phyloP scores from a whole-genome alignment of 768 basidiomycete genomes.

The Mycena olivaceomarginata region DNA sequence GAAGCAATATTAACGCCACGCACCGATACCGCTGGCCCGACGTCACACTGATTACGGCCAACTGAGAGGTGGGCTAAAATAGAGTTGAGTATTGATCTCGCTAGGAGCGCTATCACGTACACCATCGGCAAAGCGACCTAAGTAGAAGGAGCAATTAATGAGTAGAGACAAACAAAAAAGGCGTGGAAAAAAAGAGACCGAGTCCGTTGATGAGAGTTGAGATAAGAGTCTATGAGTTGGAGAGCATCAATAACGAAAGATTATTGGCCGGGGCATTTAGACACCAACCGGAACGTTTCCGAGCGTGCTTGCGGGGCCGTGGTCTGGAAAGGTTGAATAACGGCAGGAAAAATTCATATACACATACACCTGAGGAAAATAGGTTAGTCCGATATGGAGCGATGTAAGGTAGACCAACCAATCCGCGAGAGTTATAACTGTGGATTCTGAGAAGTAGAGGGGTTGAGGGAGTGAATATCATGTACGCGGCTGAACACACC shows the following conservation, averaged over 20 bases:
- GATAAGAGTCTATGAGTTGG: slow-evolving; percentile 49
- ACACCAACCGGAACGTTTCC: slow-evolving; percentile 27
- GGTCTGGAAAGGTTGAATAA: neutral
- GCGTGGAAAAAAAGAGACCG: neutral
- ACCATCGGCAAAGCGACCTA: slow-evolving; percentile 47
- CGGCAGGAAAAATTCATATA: neutral
- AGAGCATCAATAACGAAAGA: neutral
- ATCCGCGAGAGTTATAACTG: slow-evolving; percentile 14
- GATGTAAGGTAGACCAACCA: neutral
- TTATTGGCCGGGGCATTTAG: neutral
- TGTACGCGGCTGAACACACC: neutral
- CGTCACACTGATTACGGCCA: slow-evolving; percentile 58
- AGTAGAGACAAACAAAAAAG: neutral
- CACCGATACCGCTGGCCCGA: slow-evolving; percentile 45
- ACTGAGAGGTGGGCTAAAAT: slow-evolving; percentile 44
- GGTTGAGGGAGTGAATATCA: neutral
- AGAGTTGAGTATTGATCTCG: neutral
- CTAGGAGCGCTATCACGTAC: neutral
- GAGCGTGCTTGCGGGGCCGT: slow-evolving; percentile 41
- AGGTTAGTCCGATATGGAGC: neutral
- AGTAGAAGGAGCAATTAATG: neutral
- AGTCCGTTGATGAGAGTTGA: slow-evolving; percentile 46
- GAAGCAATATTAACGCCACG: neutral
- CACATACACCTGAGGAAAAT: slow-evolving; percentile 2
- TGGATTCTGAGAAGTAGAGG: neutral